Evolutionary conservation across 352 stramenopile genomes (phyloP), one percentile per base, ranked within the genome.

Genomic region (Phytophthora colocasiae): DNA sequence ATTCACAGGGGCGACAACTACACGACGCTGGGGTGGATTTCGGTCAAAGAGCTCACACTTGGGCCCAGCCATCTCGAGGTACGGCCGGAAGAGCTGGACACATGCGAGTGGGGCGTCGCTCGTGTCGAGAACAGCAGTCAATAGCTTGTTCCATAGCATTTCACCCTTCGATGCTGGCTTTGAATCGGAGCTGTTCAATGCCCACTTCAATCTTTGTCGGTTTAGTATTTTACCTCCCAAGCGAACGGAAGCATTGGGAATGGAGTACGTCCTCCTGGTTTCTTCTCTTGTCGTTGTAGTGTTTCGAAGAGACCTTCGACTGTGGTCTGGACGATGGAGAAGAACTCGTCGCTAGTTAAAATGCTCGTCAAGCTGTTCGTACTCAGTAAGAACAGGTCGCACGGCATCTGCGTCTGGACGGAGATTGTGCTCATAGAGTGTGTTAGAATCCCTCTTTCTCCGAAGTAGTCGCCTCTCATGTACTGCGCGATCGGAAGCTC

Each of bases 371-470:
- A 27, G 14, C 32, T 59, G 27, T 72, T 58, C 10, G 73, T 69
- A 19, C 55, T 75, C 1, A 91, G 63, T 6, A 72, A 72, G 17
- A 91, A 76, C 44, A 91, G 26, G 48, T 91, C 80, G 36, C 80
- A 90, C 2, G 74, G 77, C 26, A 77, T 73, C 11, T 81, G 47
- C 5, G 83, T 77, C 36, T 74, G 69, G 6, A 90, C 70, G 0
- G 83, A 81, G 29, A 75, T 68, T 9, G 47, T 61, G 59, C 78
- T 87, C 22, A 85, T 70, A 0, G 77, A 75, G 17, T 82, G 69
- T 0, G 62, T 71, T 8, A 89, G 56, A 4, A 90, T 53, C 3
- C 73, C 80, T 3, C 71, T 75, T 11, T 87, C 77, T 4, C 80
- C 80, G 56, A 90, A 89, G 54, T 66, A 84, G 43, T 84, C 58